Base-by-base conservation (phyloP, 345 rosid genomes). In the Ricinus communis region DNA sequence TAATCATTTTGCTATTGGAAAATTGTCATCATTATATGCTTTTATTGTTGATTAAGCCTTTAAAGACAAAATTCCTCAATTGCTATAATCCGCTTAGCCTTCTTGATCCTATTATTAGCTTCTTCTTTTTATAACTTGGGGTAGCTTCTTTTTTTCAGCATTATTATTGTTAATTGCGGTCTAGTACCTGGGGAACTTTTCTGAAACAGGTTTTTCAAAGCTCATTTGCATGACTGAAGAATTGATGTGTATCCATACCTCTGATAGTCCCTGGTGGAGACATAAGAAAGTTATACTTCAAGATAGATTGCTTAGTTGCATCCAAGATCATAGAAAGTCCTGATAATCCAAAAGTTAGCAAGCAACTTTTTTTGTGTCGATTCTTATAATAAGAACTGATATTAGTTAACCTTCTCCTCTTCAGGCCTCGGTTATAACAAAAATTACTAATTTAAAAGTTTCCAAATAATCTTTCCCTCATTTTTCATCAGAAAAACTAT, bases 61-160 rank as follows among this genome's bases (percentile, higher is more conserved):
- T n/a, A n/a, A n/a, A n/a, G n/a, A n/a, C n/a, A n/a, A n/a, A n/a
- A n/a, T n/a, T n/a, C 30, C 16, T 24, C 27, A 22, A 21, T 24
- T 53, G 58, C 19, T 21, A 8, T 9, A 22, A 28, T 9, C 14
- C 2, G 33, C 19, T 25, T 30, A 5, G 63, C 41, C 62, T 59
- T 59, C 22, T 59, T 59, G 63, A 16, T 31, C 63, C 63, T 59
- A 19, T 30, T 59, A 59, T 59, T 59, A 30, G 58, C 13, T 59
- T 5, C 8, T 15, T 30, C 63, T 7, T 22, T 9, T 22, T 15
- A 22, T 22, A 18, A 30, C 38, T 31, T 59, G 33, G 43, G 41
- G 13, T 31, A 59, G 63, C 18, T 30, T 59, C 63, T 31, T 30
- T n/a, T n/a, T n/a, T 21, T 1, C 8, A 0, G 13, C 3, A 54